Base-by-base conservation (phyloP, 345 rosid species). In the Euphorbia pulcherrima region DNA sequence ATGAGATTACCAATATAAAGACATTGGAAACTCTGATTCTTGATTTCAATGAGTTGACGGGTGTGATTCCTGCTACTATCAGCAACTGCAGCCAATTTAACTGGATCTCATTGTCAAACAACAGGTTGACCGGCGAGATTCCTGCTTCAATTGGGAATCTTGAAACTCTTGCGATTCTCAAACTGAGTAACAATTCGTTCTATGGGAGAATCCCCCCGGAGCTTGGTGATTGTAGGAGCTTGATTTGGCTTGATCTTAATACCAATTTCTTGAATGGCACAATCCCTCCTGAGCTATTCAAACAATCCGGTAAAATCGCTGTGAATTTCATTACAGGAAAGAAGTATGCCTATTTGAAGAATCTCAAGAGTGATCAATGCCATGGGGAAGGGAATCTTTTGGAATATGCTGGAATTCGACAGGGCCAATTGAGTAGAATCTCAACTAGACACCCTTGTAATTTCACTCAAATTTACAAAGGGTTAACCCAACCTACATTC, bases 231-330 rank as follows among this genome's bases (percentile, higher is more conserved):
- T 87, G 93, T 60, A 70, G 79, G 20, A 94, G 99, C 85, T 78
- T 94, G 77, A 85, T 94, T 55, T 94, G 99, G 99, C 70, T 94
- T 66, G 99, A 92, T 81, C 88, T 94, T 52, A 94, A 94, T 65
- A 82, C 90, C 65, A 94, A 94, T 78, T 17, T 0, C 18, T 81
- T 94, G 71, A 82, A 60, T 64, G 97, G 97, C 8, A 75, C 85
- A 4, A 92, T 94, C 73, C 99, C 99, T 2, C 79, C 87, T 0
- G 87, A 78, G 55, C 74, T 94, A 82, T 94, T 92, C 78, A 87
- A 83, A 68, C 97, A 89, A 37, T 94, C 99, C 1, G 99, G 97
- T 44, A 87, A 81, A 54, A 86, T 94, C 26, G 89, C 86, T 0
- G 97, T 80, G 4, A 88, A 91, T 81, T 82, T 87, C 67, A 82